Evolutionary conservation across 306 rosid genomes (phyloP).

Genomic region (Sophora flavescens): DNA sequence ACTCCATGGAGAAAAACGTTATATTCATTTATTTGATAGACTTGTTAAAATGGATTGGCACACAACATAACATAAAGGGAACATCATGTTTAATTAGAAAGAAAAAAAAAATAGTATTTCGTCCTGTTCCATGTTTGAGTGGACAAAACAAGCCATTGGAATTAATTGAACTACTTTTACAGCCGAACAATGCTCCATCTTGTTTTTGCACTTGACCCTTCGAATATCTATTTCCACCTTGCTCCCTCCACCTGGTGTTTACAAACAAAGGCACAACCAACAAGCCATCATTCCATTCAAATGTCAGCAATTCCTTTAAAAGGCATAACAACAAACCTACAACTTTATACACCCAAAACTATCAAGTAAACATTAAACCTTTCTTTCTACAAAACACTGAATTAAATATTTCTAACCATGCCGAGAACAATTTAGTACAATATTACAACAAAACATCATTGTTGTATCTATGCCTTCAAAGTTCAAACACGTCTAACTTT

Average conservation of each 20-base stretch:
- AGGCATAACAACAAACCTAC: slow-evolving; percentile 45
- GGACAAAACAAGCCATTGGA: background rate
- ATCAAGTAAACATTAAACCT: slow-evolving; percentile 30
- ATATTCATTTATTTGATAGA: too few relatives aligned
- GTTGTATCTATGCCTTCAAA: slow-evolving; percentile 12
- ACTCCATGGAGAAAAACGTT: too few relatives aligned
- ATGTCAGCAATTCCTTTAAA: slow-evolving; percentile 4
- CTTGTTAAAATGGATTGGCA: too few relatives aligned
- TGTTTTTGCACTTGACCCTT: background rate
- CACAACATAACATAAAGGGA: too few relatives aligned
- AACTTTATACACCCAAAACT: slow-evolving; percentile 59
- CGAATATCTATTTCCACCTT: background rate
- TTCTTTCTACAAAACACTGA: slow-evolving; percentile 55
- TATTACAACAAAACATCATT: slow-evolving; percentile 44
- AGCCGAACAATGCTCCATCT: background rate
- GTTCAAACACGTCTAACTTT: slow-evolving; percentile 31
- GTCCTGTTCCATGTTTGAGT: too few relatives aligned
- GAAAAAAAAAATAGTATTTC: too few relatives aligned
- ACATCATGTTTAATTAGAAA: too few relatives aligned
- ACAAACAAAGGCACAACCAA: slow-evolving; percentile 26
- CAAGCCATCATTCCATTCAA: background rate
- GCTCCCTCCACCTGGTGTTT: background rate
- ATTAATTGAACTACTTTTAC: background rate
- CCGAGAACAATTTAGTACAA: slow-evolving; percentile 22
- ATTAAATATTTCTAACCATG: slow-evolving; percentile 37